These are phyloP conservation scores for Aspergillus texensis DNA, from an alignment of 2,329 filamentous ascomycete species.

Conservation along the genomic window DNA sequence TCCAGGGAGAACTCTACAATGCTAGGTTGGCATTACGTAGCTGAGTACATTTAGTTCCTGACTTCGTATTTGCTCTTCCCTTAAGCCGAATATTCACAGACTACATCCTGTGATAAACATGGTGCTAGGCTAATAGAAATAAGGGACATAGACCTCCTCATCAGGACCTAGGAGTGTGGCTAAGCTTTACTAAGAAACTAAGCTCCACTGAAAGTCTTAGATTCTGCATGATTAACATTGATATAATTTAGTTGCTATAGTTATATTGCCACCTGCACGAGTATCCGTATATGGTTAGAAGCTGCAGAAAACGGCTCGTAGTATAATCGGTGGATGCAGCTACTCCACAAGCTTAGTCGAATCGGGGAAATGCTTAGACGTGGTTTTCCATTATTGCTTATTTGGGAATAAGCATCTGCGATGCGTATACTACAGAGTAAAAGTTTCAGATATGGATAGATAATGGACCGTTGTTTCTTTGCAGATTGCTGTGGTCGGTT, in stretches of 20 bases:
- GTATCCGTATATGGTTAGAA: neutral
- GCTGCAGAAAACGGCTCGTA: neutral
- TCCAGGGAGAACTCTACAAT: neutral
- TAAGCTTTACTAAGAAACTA: neutral
- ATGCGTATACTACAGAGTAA: too few species aligned
- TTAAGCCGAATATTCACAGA: too few species aligned
- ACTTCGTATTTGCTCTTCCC: too few species aligned
- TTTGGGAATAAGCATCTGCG: rapidly evolving
- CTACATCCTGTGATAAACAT: too few species aligned
- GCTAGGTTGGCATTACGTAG: too few species aligned
- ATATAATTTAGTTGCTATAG: neutral
- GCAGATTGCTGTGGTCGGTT: too few species aligned
- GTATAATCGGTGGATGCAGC: neutral
- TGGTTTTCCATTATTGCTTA: too few species aligned
- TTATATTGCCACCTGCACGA: neutral
- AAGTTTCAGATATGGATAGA: too few species aligned
- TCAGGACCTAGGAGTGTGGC: neutral
- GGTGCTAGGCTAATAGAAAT: rapidly evolving
- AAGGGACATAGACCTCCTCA: neutral
- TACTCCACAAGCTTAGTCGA: neutral
- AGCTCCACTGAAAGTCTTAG: neutral
- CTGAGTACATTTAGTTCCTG: rapidly evolving
- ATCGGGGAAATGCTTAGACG: neutral
- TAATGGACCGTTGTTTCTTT: too few species aligned
- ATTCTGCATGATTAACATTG: neutral